Evolutionary conservation across 1,284 basidiomycete species (phyloP), one percentile per base, ranked within the genome.

Genomic region (Naganishia liquefaciens): DNA sequence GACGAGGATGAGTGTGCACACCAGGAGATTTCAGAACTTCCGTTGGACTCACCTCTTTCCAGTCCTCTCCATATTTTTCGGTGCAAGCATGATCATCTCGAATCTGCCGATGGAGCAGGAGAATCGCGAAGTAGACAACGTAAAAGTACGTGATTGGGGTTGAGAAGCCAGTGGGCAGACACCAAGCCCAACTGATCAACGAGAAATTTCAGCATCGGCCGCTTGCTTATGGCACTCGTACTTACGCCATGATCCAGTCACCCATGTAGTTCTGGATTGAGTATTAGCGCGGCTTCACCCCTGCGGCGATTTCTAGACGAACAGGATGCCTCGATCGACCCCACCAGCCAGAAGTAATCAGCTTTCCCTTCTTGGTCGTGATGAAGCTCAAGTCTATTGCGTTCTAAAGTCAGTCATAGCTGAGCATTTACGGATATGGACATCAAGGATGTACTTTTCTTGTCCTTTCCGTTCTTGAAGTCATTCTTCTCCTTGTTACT

Each of bases 61-160:
- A 97, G 75, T 98, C 94, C 73, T 90, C 86, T 62, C 85, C 85
- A 71, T 88, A 88, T 90, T 97, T 96, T 74, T 87, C 84, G 75
- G 86, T 83, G 79, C 96, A 99, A 27, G 87, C 87, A 76, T 94
- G 92, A 72, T 98, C 94, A 76, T 99, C 96, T 44, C 96, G 84
- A 66, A 82, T 82, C 79, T 97, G 92, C 63, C 96, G 84, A 79
- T 99, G 96, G 28, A 93, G 82, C 66, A 99, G 87, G 30, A 99
- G 85, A 23, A 96, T 85, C 7, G 86, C 83, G 74, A 99, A 99
- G 82, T 94, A 94, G 68, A 83, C 78, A 47, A 92, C 85, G 77
- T 99, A 99, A 81, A 95, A 99, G 82, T 99, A 99, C 2, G 95
- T 93, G 74, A 99, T 84, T 7, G 94, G 94, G 0, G 92, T 93